A percentile compares a stretch with the other conserved stretches of the same genome.
phyloP scores from a whole-genome alignment of 2,329 filamentous ascomycete species.

The Pseudocercospora crystallina region DNA sequence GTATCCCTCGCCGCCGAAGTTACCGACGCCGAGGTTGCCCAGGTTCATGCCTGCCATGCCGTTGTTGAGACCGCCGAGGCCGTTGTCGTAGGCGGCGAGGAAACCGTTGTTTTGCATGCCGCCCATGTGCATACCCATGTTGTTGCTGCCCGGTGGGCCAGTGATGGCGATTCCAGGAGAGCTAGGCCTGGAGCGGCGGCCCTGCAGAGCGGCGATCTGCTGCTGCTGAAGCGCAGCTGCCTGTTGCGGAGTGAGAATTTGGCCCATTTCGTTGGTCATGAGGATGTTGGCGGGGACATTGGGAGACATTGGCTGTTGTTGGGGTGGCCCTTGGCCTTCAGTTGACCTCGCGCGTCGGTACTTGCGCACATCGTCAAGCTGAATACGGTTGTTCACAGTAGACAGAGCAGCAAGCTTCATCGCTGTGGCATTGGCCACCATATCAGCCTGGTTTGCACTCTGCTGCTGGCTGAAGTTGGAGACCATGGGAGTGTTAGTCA shows the following conservation, averaged over 20 bases:
- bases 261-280: conserved; percentile 92
- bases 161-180: conserved; percentile 88
- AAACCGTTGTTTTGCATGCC: conserved; percentile 92
- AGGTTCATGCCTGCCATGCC: conserved; percentile 71
- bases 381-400: conserved; percentile 97
- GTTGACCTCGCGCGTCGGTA: conserved; percentile 86
- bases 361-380: conserved; percentile 93
- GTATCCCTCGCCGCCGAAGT: conserved; percentile 79
- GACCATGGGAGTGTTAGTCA: conserved; percentile 97
- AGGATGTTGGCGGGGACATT: conserved; percentile 64
- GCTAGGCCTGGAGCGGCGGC: conserved; percentile 78
- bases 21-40: conserved; percentile 54
- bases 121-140: conserved; percentile 42
- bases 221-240: conserved; percentile 61
- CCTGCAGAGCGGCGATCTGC: conserved; percentile 78
- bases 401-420: conserved; percentile 98
- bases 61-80: conserved; percentile 56
- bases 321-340: conserved; percentile 32
- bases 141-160: conserved; percentile 53
- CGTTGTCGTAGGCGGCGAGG: conserved; percentile 78
- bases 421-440: conserved; percentile 97
- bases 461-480: conserved; percentile 68
- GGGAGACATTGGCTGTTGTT: conserved; percentile 58
- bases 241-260: conserved; percentile 68
- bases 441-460: conserved; percentile 76